Conservation (phyloP, 129 eudicot species). For the Chrysanthemum makinoi region DNA sequence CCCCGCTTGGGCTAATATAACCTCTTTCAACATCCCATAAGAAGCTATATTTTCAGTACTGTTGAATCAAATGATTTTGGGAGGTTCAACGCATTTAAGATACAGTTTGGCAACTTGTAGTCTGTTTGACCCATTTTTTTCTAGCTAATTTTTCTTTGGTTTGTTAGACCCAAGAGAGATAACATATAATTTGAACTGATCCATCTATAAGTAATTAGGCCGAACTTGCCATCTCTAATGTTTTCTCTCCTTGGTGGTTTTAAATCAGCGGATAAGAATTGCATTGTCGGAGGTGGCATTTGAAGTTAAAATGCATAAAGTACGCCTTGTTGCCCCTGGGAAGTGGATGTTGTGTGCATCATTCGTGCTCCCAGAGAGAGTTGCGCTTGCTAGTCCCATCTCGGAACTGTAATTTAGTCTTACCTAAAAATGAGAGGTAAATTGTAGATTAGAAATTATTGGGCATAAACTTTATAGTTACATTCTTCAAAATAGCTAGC, state of each 20-base stretch:
- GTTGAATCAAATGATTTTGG: not conserved
- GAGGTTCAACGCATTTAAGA: not conserved
- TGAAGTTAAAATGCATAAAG: constrained; percentile 77
- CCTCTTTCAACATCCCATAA: too few relatives aligned
- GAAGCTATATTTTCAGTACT: too few relatives aligned
- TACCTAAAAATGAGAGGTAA: constrained; percentile 8
- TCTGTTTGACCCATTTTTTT: not conserved
- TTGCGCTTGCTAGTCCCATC: constrained; percentile 46
- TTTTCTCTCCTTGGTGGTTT: not conserved
- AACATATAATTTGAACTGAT: not conserved
- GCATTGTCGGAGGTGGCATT: constrained; percentile 74
- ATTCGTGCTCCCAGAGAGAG: constrained; percentile 68
- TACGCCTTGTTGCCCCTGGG: constrained; percentile 93
- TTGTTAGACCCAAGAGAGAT: constrained; percentile 1
- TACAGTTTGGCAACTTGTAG: not conserved
- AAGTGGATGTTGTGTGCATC: constrained; percentile 99
- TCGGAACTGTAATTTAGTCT: constrained; percentile 12
- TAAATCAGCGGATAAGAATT: constrained; percentile 67
- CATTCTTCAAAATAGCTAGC: not conserved
- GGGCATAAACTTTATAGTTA: not conserved
- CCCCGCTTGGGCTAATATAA: too few relatives aligned
- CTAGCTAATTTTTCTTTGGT: not conserved
- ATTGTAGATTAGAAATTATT: constrained; percentile 10
- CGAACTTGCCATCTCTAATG: not conserved
- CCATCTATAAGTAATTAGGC: not conserved